A percentile compares a stretch with the other conserved stretches of the same genome.
phyloP scores from a whole-genome alignment of 1,139 yeast species.

The Nakaseomyces sp. region DNA sequence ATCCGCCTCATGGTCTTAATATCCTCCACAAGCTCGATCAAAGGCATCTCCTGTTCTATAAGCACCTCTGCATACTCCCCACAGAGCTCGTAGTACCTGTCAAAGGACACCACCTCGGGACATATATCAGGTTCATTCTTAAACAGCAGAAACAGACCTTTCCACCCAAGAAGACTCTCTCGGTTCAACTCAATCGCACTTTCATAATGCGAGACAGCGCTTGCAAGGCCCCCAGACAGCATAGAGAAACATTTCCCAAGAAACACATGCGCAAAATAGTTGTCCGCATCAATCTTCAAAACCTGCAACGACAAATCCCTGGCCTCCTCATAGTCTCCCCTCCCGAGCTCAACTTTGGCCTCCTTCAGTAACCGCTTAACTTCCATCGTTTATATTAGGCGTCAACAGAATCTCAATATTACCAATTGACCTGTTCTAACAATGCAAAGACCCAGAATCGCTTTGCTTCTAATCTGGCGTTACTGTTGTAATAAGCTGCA shows the following conservation, averaged over 20 bases:
- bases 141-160: constrained; percentile 51
- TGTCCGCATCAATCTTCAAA: constrained; percentile 44
- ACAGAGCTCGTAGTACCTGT: constrained; percentile 42
- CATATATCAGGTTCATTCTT: constrained; percentile 29
- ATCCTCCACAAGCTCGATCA: constrained; percentile 42
- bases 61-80: constrained; percentile 36
- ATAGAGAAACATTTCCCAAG: constrained; percentile 32
- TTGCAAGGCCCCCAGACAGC: constrained; percentile 12
- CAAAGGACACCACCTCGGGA: constrained; percentile 29
- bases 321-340: constrained; percentile 51
- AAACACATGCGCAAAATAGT: constrained; percentile 59
- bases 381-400: too few species aligned
- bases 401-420: too few species aligned
- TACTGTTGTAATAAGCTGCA: background rate
- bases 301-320: constrained; percentile 45
- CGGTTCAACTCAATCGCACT: constrained; percentile 52
- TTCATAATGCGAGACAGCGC: constrained; percentile 44
- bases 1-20: constrained; percentile 39
- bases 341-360: constrained; percentile 50
- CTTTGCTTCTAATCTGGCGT: too few species aligned
- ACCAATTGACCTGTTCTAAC: too few species aligned
- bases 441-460: too few species aligned
- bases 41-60: constrained; percentile 34
- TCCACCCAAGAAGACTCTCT: constrained; percentile 62
- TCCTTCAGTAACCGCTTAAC: constrained; percentile 45